Base-by-base conservation (phyloP, 768 basidiomycete genomes). In the Leccinum subgranulosum region DNA sequence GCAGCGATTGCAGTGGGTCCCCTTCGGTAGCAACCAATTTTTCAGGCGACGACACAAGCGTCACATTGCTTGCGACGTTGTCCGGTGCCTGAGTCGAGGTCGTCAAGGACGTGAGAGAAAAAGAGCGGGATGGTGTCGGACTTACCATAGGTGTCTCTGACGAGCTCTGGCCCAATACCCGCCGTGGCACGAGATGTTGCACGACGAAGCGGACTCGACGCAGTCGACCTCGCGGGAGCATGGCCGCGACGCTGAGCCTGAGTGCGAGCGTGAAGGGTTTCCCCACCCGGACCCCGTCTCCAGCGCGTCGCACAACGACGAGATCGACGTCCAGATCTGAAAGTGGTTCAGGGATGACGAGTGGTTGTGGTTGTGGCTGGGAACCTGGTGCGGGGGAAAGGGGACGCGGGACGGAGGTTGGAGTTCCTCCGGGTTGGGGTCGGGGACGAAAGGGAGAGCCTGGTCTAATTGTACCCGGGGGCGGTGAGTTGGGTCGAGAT, bases 211-310 rank as follows among this genome's bases (percentile, higher is more conserved):
- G 61, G 6, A 75, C 66, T 23, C 85, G 78, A 48, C 75, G 74
- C 25, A 69, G 65, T 69, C 33, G 73, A 59, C 4, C 61, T 1
- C 33, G 65, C 4, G 77, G 77, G n/a, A 81, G 64, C 7, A 71
- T 61, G 9, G 80, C 78, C 4, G 83, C 78, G 27, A 87, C 66
- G 23, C 79, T 77, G 14, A 91, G 72, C 3, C 79, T 75, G 50
- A 86, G 81, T 11, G 71, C 66, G 47, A 91, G 74, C 2, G 72
- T 76, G 64, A 93, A 91, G 0, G 87, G 84, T 43, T 77, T 80
- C 55, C 85, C 83, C 4, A 86, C 69, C 3, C 64, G 61, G 34
- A 88, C 73, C 1, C 64, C 34, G 14, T 77, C 74, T 27, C 76
- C 74, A 2, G 83, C 77, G 10, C 84, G 70, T 51, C 79, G 72